phyloP scores from a whole-genome alignment of 495 filamentous ascomycete genomes.

The Wilcoxina mikolae region DNA sequence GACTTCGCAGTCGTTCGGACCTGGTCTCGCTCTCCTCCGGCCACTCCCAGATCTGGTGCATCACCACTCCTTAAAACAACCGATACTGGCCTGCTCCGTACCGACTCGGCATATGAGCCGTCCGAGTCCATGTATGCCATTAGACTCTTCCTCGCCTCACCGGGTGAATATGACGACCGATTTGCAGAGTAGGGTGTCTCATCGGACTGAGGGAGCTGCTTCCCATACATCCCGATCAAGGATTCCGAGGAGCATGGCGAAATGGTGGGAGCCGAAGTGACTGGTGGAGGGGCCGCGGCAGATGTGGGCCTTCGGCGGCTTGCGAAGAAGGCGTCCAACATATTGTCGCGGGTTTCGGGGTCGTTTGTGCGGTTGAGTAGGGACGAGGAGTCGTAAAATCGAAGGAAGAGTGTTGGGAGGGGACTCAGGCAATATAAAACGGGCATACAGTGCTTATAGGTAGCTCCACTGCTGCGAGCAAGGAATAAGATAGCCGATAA shows the following conservation, averaged over 20 bases:
- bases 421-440: not conserved
- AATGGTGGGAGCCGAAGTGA: not conserved
- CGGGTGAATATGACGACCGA: slow-evolving; percentile 1
- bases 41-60: not conserved
- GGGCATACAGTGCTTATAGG: not conserved
- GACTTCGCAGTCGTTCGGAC: not conserved
- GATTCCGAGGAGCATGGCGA: not conserved
- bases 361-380: not conserved
- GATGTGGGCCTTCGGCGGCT: not conserved
- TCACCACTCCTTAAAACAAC: not conserved
- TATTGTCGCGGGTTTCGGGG: not conserved
- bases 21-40: not conserved
- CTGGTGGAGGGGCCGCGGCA: not conserved
- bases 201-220: not conserved
- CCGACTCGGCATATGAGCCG: not conserved
- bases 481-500: not conserved
- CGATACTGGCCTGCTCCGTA: not conserved
- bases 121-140: slow-evolving; percentile 6
- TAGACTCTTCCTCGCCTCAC: slow-evolving; percentile 5
- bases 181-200: not conserved
- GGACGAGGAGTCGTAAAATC: not conserved
- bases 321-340: slow-evolving; percentile 7
- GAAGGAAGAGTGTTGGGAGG: slow-evolving; percentile 1
- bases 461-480: not conserved
- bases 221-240: not conserved